Conservation (phyloP, 306 rosid genomes). For the Neltuma alba region DNA sequence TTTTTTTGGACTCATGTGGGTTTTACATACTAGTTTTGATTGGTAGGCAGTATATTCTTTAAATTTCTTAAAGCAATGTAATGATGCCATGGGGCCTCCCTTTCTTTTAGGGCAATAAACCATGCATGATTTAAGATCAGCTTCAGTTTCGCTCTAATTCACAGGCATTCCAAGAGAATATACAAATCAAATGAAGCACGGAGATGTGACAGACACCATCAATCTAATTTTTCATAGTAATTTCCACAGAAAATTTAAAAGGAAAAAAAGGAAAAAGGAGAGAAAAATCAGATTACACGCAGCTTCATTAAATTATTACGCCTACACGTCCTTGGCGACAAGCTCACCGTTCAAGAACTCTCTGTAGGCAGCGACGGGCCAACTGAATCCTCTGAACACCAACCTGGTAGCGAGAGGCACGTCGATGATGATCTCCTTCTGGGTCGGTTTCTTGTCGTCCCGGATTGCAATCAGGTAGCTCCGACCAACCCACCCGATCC, state of each 20-base stretch:
- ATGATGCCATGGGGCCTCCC: background rate
- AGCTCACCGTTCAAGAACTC: slow-evolving; percentile 81
- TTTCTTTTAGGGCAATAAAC: background rate
- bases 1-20: no score
- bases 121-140: background rate
- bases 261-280: background rate
- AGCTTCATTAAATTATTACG: background rate
- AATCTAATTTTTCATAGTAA: background rate
- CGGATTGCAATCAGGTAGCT: slow-evolving; percentile 94
- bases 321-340: slow-evolving; percentile 85
- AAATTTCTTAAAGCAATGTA: background rate
- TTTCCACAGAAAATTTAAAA: background rate
- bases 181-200: background rate
- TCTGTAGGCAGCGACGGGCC: slow-evolving; percentile 99
- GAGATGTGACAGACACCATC: background rate
- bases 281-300: background rate
- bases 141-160: background rate
- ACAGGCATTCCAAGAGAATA: slow-evolving; percentile 4
- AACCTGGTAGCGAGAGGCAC: slow-evolving; percentile 78
- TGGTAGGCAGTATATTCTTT: background rate
- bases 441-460: slow-evolving; percentile 84
- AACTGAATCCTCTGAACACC: slow-evolving; percentile 82
- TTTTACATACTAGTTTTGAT: background rate
- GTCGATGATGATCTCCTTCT: slow-evolving; percentile 96
- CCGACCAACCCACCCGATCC: slow-evolving; percentile 99